Conservation (phyloP, 2,329 filamentous ascomycete species). For the Fonsecaea monophora region DNA sequence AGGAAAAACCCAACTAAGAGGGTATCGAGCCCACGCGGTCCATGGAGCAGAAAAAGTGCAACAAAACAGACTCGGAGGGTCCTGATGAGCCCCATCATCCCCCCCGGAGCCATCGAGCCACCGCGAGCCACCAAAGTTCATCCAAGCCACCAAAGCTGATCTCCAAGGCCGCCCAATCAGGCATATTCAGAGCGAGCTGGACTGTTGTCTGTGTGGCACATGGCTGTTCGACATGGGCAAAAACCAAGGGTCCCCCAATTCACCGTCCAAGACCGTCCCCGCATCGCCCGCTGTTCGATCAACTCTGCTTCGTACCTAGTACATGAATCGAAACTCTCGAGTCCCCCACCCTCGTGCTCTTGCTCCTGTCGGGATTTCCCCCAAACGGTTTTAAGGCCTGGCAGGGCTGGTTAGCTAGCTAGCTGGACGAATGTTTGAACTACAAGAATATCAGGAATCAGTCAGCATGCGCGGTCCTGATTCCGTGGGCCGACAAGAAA, state of each 20-base stretch:
- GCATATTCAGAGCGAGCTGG: slow-evolving; percentile 9
- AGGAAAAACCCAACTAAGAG: not conserved
- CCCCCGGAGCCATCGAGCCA: no score
- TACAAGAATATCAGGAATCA: not conserved
- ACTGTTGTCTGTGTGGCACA: not conserved
- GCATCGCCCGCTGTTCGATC: not conserved
- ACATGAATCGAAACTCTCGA: no score
- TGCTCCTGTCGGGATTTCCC: not conserved
- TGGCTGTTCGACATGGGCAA: not conserved
- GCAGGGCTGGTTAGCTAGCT: not conserved
- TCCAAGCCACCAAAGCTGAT: not conserved
- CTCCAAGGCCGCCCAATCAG: not conserved
- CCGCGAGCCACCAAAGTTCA: no score
- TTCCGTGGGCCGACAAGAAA: slow-evolving; percentile 11
- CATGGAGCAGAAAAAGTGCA: not conserved
- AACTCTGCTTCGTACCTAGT: no score
- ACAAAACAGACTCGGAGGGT: not conserved
- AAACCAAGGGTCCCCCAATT: no score
- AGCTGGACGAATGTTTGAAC: no score
- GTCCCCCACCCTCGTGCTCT: not conserved
- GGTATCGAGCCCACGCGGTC: not conserved
- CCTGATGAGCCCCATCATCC: not conserved
- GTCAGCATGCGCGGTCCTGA: slow-evolving; percentile 20
- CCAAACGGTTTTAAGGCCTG: not conserved
- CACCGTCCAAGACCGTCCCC: slow-evolving; percentile 14